Percentiles rank a stretch among this genome's conserved stretches.
Conservation (phyloP, 495 filamentous ascomycete genomes). For the Aspergillus taichungensis region DNA sequence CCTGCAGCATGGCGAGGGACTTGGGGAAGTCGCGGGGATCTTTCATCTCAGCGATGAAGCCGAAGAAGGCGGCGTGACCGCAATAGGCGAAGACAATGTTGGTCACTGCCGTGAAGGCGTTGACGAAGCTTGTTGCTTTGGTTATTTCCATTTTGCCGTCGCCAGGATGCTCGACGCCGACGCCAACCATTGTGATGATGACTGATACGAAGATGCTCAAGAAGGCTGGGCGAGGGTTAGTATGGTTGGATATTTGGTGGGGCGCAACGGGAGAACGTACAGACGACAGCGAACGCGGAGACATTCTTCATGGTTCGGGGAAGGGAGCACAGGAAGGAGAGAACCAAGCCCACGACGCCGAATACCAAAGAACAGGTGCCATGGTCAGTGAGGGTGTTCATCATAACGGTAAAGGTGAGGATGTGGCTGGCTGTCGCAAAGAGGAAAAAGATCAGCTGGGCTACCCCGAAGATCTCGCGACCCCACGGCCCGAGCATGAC, state of each 20-base stretch:
- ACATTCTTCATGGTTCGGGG: constrained; percentile 57
- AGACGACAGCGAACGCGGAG: constrained; percentile 51
- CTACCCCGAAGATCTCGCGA: constrained; percentile 51
- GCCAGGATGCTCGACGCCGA: constrained; percentile 34
- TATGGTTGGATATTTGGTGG: neutral
- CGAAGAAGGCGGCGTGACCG: constrained; percentile 62
- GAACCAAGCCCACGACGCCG: constrained; percentile 50
- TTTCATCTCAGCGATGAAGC: constrained; percentile 67
- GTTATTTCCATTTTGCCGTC: constrained; percentile 11
- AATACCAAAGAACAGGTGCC: constrained; percentile 61
- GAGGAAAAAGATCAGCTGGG: constrained; percentile 56
- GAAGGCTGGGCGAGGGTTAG: constrained; percentile 28
- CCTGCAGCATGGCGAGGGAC: constrained; percentile 51
- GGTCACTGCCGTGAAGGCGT: constrained; percentile 23
- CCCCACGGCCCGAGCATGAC: constrained; percentile 56
- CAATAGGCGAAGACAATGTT: constrained; percentile 38
- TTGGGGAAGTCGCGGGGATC: constrained; percentile 56
- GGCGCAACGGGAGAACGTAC: constrained; percentile 7
- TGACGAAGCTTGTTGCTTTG: constrained; percentile 18
- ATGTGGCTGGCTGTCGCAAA: constrained; percentile 72
- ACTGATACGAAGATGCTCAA: constrained; percentile 60
- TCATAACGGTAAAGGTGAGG: constrained; percentile 58
- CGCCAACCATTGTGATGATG: constrained; percentile 60
- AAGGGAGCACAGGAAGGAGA: constrained; percentile 53
- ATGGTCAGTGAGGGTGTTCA: constrained; percentile 56